A percentile compares a stretch with the other conserved stretches of the same genome.
Evolutionary conservation across 2,329 filamentous ascomycete genomes (phyloP).

Genomic region (Orbilia brochopaga): DNA sequence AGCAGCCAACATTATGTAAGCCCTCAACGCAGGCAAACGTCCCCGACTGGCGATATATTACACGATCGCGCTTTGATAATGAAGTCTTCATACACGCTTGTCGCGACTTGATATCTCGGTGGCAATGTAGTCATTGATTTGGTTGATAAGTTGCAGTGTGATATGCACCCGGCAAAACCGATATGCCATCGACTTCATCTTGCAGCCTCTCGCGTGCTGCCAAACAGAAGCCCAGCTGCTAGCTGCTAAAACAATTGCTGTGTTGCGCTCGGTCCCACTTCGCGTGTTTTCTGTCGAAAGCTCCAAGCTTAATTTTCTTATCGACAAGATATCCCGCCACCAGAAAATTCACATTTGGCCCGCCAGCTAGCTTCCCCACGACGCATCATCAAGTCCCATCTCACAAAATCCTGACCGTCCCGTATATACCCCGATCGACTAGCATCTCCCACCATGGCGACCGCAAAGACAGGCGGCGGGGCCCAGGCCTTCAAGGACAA

Average conservation of each 20-base stretch:
- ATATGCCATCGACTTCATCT: no score
- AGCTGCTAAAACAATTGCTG: neutral
- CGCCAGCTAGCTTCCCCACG: constrained; percentile 16
- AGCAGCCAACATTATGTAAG: constrained; percentile 4
- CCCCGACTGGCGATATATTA: neutral
- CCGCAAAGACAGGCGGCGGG: constrained; percentile 30
- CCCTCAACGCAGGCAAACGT: constrained; percentile 1
- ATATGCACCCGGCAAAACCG: no score
- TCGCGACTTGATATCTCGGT: no score
- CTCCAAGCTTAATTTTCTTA: constrained; percentile 47
- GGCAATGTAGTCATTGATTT: no score
- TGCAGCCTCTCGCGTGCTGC: no score
- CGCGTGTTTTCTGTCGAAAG: constrained; percentile 14
- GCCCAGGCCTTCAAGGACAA: constrained; percentile 62
- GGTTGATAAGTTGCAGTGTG: no score
- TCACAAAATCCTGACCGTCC: constrained; percentile 8
- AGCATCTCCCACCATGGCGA: constrained; percentile 40
- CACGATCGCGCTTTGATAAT: no score
- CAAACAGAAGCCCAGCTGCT: neutral
- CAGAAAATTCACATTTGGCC: constrained; percentile 46
- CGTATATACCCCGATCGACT: constrained; percentile 14
- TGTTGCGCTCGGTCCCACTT: neutral
- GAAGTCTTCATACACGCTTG: no score
- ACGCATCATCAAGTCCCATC: constrained; percentile 30
- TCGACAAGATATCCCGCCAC: constrained; percentile 47